These are phyloP conservation scores for Paraconiothyrium brasiliense DNA, from an alignment of 2,329 filamentous ascomycete genomes.

Conservation along the genomic window DNA sequence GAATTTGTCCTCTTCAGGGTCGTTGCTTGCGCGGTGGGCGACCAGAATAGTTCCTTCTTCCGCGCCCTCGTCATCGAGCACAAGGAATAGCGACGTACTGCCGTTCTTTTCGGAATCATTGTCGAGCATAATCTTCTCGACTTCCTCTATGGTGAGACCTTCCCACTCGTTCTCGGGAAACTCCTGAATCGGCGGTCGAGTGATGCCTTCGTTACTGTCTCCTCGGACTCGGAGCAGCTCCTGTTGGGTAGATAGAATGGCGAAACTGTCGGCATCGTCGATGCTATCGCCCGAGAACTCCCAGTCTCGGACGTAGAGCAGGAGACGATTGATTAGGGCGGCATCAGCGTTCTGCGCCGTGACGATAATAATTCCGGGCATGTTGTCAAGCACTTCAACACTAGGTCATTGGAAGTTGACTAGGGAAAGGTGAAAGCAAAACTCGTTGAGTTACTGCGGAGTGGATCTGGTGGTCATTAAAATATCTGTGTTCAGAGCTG, in stretches of 20 bases:
- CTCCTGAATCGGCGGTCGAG: background rate
- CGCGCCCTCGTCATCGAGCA: slow-evolving; percentile 1
- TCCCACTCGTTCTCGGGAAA: background rate
- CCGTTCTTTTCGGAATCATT: background rate
- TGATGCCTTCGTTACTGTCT: background rate
- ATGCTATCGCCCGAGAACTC: background rate
- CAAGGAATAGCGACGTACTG: background rate
- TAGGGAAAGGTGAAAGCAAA: background rate
- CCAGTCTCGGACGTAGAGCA: background rate
- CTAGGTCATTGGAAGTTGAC: background rate
- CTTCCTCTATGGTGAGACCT: background rate
- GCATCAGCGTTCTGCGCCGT: background rate
- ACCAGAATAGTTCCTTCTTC: background rate
- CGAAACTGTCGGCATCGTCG: background rate
- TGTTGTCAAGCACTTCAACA: background rate
- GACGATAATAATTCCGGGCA: slow-evolving; percentile 1
- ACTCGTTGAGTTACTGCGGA: background rate
- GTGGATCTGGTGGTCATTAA: background rate
- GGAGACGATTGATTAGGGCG: slow-evolving; percentile 5
- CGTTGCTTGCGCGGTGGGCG: background rate
- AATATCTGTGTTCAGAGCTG: background rate
- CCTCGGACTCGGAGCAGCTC: background rate
- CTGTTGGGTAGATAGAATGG: background rate
- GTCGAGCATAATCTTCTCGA: background rate
- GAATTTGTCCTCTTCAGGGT: background rate